Percentiles rank a stretch among this genome's conserved stretches.
Evolutionary conservation across 805 yeast genomes (phyloP).

Genomic region (Starmerella asiatica): DNA sequence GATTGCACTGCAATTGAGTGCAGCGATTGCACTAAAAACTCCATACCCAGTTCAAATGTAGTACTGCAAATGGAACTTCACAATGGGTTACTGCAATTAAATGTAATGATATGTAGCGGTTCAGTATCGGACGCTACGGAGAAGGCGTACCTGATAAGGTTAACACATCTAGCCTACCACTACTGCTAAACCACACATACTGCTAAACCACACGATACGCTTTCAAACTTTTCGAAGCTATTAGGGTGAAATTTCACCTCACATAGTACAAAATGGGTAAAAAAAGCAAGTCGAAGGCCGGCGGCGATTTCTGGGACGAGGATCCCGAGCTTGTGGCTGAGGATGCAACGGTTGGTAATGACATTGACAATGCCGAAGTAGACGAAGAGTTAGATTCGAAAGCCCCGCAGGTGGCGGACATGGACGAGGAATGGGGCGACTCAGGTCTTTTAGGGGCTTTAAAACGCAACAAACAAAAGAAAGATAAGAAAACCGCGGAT

Average conservation of each 20-base stretch:
- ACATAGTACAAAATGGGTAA: conserved; percentile 34
- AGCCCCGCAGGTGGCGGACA: conserved; percentile 25
- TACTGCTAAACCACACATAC: too few species aligned
- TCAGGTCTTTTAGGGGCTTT: conserved; percentile 78
- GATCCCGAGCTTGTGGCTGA: conserved; percentile 46
- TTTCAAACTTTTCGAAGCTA: conserved; percentile 3
- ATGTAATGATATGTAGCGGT: too few species aligned
- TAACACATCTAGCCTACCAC: too few species aligned
- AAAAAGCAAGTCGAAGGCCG: conserved; percentile 52
- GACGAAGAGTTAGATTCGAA: conserved; percentile 15
- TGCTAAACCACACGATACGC: conserved; percentile 4
- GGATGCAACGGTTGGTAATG: conserved; percentile 36
- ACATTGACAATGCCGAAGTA: conserved; percentile 24
- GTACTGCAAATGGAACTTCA: too few species aligned
- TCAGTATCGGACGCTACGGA: too few species aligned
- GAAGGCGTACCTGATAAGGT: too few species aligned
- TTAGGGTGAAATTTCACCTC: neutral
- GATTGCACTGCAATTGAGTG: too few species aligned
- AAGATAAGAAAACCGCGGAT: conserved; percentile 46
- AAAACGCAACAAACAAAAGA: conserved; percentile 65
- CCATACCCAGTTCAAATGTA: too few species aligned
- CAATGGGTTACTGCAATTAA: too few species aligned
- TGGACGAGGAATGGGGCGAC: conserved; percentile 31
- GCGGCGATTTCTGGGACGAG: conserved; percentile 71
- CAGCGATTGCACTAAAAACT: too few species aligned